Percentiles rank a stretch among this genome's conserved stretches.
Evolutionary conservation across 1,139 yeast species (phyloP).

Genomic region (Suhomyces yuchorum): DNA sequence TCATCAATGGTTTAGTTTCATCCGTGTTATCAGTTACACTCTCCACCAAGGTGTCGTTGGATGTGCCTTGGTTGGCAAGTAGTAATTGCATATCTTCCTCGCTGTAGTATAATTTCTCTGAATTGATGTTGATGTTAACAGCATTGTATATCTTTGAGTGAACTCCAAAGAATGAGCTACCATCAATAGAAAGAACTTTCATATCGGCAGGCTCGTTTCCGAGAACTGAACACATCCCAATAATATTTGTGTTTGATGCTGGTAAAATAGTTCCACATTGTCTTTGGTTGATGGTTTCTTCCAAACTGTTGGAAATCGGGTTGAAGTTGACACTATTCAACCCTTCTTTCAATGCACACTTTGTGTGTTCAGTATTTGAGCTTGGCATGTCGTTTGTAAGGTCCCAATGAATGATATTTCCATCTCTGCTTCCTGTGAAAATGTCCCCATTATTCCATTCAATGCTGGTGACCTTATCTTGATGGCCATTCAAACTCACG

Average conservation of each 20-base stretch:
- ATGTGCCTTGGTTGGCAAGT: slow-evolving; percentile 19
- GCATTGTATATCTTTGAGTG: slow-evolving; percentile 49
- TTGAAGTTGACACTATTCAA: slow-evolving; percentile 44
- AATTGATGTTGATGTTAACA: slow-evolving; percentile 24
- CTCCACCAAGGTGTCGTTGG: slow-evolving; percentile 32
- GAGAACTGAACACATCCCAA: slow-evolving; percentile 43
- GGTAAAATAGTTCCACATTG: slow-evolving; percentile 66
- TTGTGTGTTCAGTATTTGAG: slow-evolving; percentile 25
- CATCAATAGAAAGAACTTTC: slow-evolving; percentile 54
- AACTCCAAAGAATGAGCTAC: slow-evolving; percentile 55
- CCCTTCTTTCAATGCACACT: slow-evolving; percentile 53
- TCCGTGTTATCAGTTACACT: slow-evolving; percentile 14
- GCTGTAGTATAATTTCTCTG: slow-evolving; percentile 35
- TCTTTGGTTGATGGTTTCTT: slow-evolving; percentile 39
- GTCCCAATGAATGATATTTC: slow-evolving; percentile 76
- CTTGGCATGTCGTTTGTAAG: slow-evolving; percentile 34
- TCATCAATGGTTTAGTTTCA: slow-evolving; percentile 29
- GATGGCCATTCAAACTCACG: slow-evolving; percentile 58
- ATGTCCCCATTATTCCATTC: slow-evolving; percentile 66
- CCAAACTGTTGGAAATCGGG: slow-evolving; percentile 33
- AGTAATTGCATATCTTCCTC: slow-evolving; percentile 36
- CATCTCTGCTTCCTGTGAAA: slow-evolving; percentile 70
- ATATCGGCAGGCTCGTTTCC: slow-evolving; percentile 31
- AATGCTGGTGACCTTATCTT: slow-evolving; percentile 53
- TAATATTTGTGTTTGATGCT: slow-evolving; percentile 55